These are phyloP conservation scores for Tuber calosporum DNA, from an alignment of 495 filamentous ascomycete genomes.

Conservation along the genomic window DNA sequence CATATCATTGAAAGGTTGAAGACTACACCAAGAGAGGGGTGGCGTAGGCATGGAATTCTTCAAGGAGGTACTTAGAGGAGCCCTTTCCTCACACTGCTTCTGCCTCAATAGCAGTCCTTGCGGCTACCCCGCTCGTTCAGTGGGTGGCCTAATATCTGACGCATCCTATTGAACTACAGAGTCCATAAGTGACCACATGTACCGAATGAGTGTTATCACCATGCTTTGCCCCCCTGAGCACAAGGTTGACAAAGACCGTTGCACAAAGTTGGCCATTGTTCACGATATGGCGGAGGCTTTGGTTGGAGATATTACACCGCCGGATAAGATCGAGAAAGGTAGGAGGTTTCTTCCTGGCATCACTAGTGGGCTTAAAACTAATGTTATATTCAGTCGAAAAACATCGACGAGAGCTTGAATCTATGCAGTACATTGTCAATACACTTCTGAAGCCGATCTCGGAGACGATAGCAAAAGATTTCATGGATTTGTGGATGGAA, in stretches of 20 bases:
- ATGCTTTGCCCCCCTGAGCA: slow-evolving; percentile 83
- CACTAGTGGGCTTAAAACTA: neutral
- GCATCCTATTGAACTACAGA: slow-evolving; percentile 45
- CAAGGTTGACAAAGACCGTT: slow-evolving; percentile 68
- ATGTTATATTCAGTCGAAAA: slow-evolving; percentile 55
- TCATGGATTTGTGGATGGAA: slow-evolving; percentile 77
- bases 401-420: slow-evolving; percentile 69
- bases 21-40: slow-evolving; percentile 91
- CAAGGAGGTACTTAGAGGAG: slow-evolving; percentile 37
- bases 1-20: slow-evolving; percentile 89
- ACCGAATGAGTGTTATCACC: slow-evolving; percentile 94
- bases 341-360: slow-evolving; percentile 2
- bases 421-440: slow-evolving; percentile 80
- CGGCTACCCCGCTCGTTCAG: neutral
- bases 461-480: slow-evolving; percentile 57
- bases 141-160: neutral
- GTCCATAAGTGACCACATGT: slow-evolving; percentile 97
- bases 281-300: slow-evolving; percentile 97
- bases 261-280: slow-evolving; percentile 86
- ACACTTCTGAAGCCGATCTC: slow-evolving; percentile 65
- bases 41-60: slow-evolving; percentile 76
- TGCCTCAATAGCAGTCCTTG: neutral
- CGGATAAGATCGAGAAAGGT: slow-evolving; percentile 59
- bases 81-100: neutral
- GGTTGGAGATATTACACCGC: slow-evolving; percentile 92